Evolutionary conservation across 148 eudicot species (phyloP), one percentile per base, ranked within the genome.

Genomic region (Heliamphora exappendiculata): DNA sequence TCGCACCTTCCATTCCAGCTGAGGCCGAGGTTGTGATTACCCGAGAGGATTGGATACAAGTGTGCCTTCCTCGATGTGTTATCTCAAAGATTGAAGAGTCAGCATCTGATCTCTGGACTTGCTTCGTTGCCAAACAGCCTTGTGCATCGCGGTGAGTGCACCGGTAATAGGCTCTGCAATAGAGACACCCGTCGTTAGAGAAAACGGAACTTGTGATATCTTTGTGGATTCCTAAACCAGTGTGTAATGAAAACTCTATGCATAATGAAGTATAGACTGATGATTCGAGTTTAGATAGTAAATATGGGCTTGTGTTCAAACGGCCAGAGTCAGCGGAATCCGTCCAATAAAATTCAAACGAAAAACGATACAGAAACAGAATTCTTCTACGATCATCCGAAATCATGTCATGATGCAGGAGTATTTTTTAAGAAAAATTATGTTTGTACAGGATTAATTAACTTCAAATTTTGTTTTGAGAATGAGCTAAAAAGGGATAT

Each of bases 151-250:
- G 86, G 84, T 92, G 86, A 33, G 92, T 90, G 83, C 98, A 94
- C 73, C 98, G 68, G 44, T 92, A 92, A 63, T 94, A 94, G 36
- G 89, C 91, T 76, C 98, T 94, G 90, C 75, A 84, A 26, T 69
- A 13, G 7, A 67, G 58, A 60, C 3, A 65, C 8, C 22, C 33
- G 49, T 11, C 3, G 31, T 47, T 22, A 81, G 50, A 34, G 28
- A 64, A 17, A 62, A 14, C n/a, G 7, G 29, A 28, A 62, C 22
- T 14, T 60, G 65, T 58, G 64, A 29, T 3, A n/a, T 9, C 64
- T 59, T 29, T 11, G 33, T 24, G n/a, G n/a, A n/a, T n/a, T n/a
- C n/a, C n/a, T n/a, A 19, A 57, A n/a, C 29, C 28, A 7, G 1
- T 7, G 11, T n/a, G 1, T 10, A 51, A 51, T 51, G 22, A 16